These are phyloP conservation scores for Podospora didyma DNA, from an alignment of 495 filamentous ascomycete species.

Conservation along the genomic window DNA sequence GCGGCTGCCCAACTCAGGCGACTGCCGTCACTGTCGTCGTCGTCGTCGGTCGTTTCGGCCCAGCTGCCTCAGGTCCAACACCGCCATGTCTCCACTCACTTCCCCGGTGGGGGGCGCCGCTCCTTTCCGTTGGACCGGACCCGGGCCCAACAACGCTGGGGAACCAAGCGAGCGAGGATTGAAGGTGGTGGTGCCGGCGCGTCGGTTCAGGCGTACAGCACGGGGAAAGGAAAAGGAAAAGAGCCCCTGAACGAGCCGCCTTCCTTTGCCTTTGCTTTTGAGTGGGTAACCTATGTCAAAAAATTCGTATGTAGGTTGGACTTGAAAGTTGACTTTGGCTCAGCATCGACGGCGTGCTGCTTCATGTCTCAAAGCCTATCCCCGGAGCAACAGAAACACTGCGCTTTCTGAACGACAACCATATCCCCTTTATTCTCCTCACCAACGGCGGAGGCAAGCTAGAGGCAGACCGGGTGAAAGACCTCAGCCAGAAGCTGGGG, in stretches of 20 bases:
- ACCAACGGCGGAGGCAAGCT: conserved; percentile 93
- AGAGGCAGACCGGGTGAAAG: conserved; percentile 78
- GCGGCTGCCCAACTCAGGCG: no score
- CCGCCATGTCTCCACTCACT: no score
- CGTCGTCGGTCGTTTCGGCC: no score
- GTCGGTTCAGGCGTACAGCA: background rate
- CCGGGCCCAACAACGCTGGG: no score
- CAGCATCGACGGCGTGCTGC: conserved; percentile 93
- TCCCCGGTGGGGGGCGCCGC: no score
- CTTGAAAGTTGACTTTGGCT: background rate
- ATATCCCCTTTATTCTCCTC: conserved; percentile 82
- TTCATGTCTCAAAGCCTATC: conserved; percentile 76
- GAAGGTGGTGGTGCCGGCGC: background rate
- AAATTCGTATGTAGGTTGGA: background rate
- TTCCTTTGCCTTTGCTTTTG: conserved; percentile 35
- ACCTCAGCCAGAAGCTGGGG: conserved; percentile 73
- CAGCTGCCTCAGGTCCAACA: no score
- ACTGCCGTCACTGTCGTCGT: no score
- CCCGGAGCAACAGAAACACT: conserved; percentile 77
- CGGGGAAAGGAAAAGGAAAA: background rate
- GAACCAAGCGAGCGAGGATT: background rate
- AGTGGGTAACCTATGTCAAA: no score
- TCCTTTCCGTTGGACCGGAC: no score
- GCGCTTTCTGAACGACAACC: conserved; percentile 60
- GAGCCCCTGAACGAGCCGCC: conserved; percentile 14